Evolutionary conservation across 2,329 filamentous ascomycete species (phyloP).

Genomic region (Rosellinia necatrix): DNA sequence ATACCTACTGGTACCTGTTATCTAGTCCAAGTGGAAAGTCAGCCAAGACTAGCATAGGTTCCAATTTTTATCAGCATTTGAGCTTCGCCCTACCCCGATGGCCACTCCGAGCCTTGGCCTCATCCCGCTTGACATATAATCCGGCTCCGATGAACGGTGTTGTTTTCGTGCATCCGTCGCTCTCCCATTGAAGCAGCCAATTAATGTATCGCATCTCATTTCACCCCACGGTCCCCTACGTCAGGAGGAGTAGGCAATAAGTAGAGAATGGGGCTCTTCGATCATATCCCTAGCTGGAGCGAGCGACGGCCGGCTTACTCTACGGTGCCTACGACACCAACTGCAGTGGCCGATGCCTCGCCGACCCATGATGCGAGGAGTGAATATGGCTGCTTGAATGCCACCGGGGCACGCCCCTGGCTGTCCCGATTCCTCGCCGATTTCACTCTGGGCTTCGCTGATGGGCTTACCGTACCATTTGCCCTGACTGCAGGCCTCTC

Average conservation of each 20-base stretch:
- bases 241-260: not conserved
- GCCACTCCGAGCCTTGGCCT: too few relatives aligned
- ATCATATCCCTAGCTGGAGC: slow-evolving; percentile 14
- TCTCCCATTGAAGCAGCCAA: too few relatives aligned
- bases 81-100: too few relatives aligned
- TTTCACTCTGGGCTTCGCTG: slow-evolving; percentile 76
- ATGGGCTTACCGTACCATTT: slow-evolving; percentile 80
- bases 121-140: too few relatives aligned
- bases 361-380: not conserved
- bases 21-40: too few relatives aligned
- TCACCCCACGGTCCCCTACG: too few relatives aligned
- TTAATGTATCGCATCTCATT: too few relatives aligned
- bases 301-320: slow-evolving; percentile 26
- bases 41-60: too few relatives aligned
- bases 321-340: slow-evolving; percentile 23
- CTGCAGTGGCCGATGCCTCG: not conserved
- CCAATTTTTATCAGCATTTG: too few relatives aligned
- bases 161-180: too few relatives aligned
- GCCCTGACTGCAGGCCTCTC: slow-evolving; percentile 76
- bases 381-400: not conserved
- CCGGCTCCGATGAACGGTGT: too few relatives aligned
- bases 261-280: slow-evolving; percentile 15
- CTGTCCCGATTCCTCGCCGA: slow-evolving; percentile 56
- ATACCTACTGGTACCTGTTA: too few relatives aligned
- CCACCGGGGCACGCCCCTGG: not conserved